Conservation (phyloP, 225 moss, liverwort and hornwort genomes). For the Polytrichum commune region DNA sequence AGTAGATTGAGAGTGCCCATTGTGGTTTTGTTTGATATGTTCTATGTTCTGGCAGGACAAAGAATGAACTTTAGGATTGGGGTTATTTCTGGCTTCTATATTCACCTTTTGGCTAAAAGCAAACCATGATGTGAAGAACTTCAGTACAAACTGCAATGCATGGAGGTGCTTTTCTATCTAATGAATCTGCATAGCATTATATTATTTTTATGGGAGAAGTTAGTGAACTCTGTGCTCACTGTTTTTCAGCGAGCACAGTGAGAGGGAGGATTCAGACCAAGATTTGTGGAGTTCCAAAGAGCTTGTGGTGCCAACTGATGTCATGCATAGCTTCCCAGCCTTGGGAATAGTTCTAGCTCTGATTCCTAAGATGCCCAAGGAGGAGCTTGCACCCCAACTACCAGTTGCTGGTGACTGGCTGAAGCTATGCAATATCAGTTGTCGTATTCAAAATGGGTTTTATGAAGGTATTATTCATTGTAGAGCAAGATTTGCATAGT, state of each 20-base stretch:
- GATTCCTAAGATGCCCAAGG: constrained; percentile 47
- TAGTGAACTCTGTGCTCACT: not conserved
- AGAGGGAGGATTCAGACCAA: constrained; percentile 31
- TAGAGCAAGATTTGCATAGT: constrained; percentile 82
- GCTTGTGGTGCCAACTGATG: constrained; percentile 48
- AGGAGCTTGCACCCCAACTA: constrained; percentile 46
- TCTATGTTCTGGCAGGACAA: too few relatives aligned
- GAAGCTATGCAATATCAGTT: constrained; percentile 77
- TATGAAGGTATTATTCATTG: constrained; percentile 60
- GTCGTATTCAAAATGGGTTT: constrained; percentile 53
- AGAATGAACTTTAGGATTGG: too few relatives aligned
- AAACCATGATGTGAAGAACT: too few relatives aligned
- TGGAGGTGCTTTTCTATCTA: too few relatives aligned
- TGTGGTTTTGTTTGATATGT: too few relatives aligned
- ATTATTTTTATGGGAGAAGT: too few relatives aligned
- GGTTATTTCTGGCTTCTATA: too few relatives aligned
- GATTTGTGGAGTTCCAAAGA: constrained; percentile 50
- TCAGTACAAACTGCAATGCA: not conserved
- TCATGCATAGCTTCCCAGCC: constrained; percentile 62
- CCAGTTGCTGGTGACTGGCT: constrained; percentile 82
- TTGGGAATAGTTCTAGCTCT: constrained; percentile 73
- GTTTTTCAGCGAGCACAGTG: constrained; percentile 31
- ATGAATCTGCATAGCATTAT: too few relatives aligned
- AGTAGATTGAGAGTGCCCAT: too few relatives aligned
- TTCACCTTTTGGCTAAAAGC: too few relatives aligned